Base-by-base conservation (phyloP, 345 rosid species). In the Turritis glabra region DNA sequence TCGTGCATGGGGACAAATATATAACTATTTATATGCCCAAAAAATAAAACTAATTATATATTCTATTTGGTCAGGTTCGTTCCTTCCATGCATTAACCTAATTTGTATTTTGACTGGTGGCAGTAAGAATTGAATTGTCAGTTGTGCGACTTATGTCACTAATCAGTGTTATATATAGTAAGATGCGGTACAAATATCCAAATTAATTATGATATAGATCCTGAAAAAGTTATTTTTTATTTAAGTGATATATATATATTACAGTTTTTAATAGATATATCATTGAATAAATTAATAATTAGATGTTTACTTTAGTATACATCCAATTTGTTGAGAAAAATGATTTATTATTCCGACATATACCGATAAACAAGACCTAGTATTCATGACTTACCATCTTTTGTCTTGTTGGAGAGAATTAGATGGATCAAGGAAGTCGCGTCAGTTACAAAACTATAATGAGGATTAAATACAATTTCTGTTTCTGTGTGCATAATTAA, bases 1-100 rank as follows among this genome's bases (percentile, higher is more conserved):
- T 59, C 63, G 54, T 51, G 69, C 69, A 50, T 75, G 60, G 35
- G 48, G 74, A 59, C 74, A 75, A 75, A 59, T 21, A 29, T 4
- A 40, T 12, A 12, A 13, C 29, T 21, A 21, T 21, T 50, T n/a
- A n/a, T n/a, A n/a, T 43, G 19, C 48, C 19, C 3, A n/a, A 43
- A 43, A 7, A 11, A 38, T 3, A 12, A 4, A 43, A n/a, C 9
- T n/a, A 2, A 7, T 43, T 43, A 0, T 55, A 25, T 33, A 46
- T 47, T 32, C 5, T 43, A 5, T 37, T 21, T 63, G 50, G 18
- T 47, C 47, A 32, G n/a, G 27, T 59, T 55, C n/a, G 41, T 58
- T 30, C 57, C 4, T 15, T 44, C 57, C 47, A 60, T 44, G 47
- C 47, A 60, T 33, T 8, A 22, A 71, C 30, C 29, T 30, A 33